phyloP scores from a whole-genome alignment of 441 rosid genomes.

The Gossypium schwendimanii region DNA sequence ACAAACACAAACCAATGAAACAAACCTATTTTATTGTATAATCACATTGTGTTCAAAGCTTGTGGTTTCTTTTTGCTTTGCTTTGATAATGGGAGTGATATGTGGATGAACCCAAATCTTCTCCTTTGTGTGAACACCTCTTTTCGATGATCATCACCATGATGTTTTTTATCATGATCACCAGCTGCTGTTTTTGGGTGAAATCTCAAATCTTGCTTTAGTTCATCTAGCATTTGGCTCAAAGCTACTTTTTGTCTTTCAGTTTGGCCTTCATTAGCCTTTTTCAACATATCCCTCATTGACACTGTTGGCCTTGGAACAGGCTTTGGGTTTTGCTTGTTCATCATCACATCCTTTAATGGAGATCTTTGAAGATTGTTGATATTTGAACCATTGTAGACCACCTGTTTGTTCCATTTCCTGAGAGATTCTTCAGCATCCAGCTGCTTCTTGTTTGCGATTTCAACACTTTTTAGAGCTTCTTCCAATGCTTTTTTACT shows the following conservation, averaged over 20 bases:
- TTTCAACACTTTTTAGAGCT: conserved; percentile 66
- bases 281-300: conserved; percentile 70
- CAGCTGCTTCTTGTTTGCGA: conserved; percentile 60
- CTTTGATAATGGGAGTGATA: conserved; percentile 65
- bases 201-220: conserved; percentile 55
- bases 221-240: conserved; percentile 79
- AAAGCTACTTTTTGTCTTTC: conserved; percentile 53
- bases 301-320: conserved; percentile 62
- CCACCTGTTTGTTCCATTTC: conserved; percentile 43
- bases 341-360: conserved; percentile 25
- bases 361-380: conserved; percentile 38
- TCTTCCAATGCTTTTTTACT: conserved; percentile 66
- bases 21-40: not conserved
- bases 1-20: conserved; percentile 5
- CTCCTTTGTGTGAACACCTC: conserved; percentile 55
- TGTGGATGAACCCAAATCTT: conserved; percentile 87
- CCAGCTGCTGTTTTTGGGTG: conserved; percentile 22
- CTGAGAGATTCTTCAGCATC: conserved; percentile 69
- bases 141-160: conserved; percentile 33
- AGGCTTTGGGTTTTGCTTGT: conserved; percentile 37
- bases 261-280: conserved; percentile 31
- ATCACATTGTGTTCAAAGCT: conserved; percentile 30
- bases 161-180: conserved; percentile 30
- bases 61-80: conserved; percentile 63
- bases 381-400: conserved; percentile 30